phyloP scores from a whole-genome alignment of 2,329 filamentous ascomycete genomes.

The Ceratocystis harringtonii region DNA sequence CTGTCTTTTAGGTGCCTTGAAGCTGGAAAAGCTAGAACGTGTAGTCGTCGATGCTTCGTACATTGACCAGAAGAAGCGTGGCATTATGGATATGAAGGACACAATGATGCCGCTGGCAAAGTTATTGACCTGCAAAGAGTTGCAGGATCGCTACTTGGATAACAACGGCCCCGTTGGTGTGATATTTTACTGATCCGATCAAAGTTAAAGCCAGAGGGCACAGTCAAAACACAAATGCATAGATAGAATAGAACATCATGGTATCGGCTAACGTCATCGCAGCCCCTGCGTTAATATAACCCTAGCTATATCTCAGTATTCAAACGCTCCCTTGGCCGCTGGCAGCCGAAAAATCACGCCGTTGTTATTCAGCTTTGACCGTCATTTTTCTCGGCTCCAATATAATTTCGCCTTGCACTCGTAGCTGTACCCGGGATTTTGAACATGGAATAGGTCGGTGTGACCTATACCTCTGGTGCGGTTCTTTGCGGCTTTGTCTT shows the following conservation, averaged over 20 bases:
- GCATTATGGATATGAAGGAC: conserved; percentile 90
- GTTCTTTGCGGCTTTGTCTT: neutral
- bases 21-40: conserved; percentile 54
- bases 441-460: neutral
- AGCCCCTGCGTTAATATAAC: neutral
- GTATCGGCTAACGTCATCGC: neutral
- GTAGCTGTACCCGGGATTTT: neutral
- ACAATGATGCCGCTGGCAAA: conserved; percentile 66
- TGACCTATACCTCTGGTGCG: neutral
- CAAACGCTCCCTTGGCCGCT: too few relatives aligned
- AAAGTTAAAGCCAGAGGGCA: neutral
- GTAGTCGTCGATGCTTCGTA: conserved; percentile 84
- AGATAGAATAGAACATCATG: neutral
- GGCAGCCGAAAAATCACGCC: too few relatives aligned
- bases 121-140: conserved; percentile 54
- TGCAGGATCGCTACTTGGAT: conserved; percentile 54
- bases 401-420: neutral
- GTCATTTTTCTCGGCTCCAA: neutral
- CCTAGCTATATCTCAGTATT: neutral
- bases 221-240: neutral
- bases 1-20: conserved; percentile 43
- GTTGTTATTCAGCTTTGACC: neutral
- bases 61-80: conserved; percentile 87
- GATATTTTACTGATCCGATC: conserved; percentile 43
- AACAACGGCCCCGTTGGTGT: conserved; percentile 43